Evolutionary conservation across 148 eudicot genomes (phyloP).

Genomic region (Polygonum maritimum): DNA sequence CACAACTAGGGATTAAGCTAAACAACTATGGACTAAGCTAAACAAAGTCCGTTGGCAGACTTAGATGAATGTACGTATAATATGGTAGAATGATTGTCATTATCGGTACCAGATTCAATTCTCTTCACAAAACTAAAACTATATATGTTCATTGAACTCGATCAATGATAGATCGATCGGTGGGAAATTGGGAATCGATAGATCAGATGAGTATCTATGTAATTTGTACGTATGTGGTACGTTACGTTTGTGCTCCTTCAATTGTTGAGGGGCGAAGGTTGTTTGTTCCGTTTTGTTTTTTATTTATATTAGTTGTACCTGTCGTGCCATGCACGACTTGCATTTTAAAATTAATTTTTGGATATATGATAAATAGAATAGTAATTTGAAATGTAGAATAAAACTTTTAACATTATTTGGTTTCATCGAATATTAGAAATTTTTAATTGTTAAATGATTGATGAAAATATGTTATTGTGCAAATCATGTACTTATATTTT

Average conservation of each 20-base stretch:
- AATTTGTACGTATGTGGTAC: neutral
- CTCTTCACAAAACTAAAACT: neutral
- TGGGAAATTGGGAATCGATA: neutral
- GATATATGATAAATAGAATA: no score
- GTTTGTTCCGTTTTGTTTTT: neutral
- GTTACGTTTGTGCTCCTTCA: neutral
- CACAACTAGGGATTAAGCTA: no score
- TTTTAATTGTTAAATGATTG: no score
- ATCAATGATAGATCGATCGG: neutral
- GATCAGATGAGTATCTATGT: neutral
- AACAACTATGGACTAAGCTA: no score
- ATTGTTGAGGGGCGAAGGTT: neutral
- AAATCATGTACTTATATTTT: no score
- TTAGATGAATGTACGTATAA: neutral
- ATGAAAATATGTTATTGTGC: no score
- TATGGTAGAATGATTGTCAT: neutral
- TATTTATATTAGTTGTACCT: neutral
- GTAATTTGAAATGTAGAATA: no score
- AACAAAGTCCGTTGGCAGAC: neutral
- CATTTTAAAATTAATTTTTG: no score
- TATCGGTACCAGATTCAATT: neutral
- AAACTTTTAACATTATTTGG: no score
- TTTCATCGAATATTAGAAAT: no score
- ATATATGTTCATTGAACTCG: neutral
- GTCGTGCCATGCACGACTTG: no score